phyloP scores from a whole-genome alignment of 495 filamentous ascomycete species.

The Talaromyces liani region DNA sequence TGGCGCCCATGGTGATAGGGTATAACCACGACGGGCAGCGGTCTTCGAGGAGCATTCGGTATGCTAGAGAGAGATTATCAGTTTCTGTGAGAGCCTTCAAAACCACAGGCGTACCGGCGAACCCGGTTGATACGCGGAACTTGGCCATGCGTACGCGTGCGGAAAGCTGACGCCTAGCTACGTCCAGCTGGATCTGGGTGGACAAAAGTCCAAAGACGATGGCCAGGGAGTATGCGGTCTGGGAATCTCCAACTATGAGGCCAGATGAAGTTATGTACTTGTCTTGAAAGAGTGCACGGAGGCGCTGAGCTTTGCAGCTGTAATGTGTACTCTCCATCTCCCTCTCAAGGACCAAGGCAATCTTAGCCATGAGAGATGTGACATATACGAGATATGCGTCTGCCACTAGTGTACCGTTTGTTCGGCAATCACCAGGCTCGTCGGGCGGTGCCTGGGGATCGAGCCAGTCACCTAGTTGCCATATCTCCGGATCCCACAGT shows the following conservation, averaged over 20 bases:
- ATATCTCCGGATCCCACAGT: constrained; percentile 28
- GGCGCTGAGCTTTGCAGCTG: constrained; percentile 12
- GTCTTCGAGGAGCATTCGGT: constrained; percentile 35
- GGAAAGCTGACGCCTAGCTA: constrained; percentile 26
- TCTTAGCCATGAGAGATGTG: constrained; percentile 26
- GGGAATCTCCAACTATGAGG: constrained; percentile 36
- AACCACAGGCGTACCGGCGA: constrained; percentile 47
- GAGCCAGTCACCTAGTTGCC: constrained; percentile 48
- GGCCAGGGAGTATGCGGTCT: constrained; percentile 39
- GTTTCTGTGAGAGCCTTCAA: constrained; percentile 33
- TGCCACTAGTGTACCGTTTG: constrained; percentile 36
- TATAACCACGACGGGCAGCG: constrained; percentile 44
- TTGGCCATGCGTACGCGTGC: constrained; percentile 27
- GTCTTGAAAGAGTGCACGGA: constrained; percentile 29
- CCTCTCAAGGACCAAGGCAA: constrained; percentile 19
- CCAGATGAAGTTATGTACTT: constrained; percentile 38
- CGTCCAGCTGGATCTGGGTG: constrained; percentile 21
- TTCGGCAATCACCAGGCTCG: constrained; percentile 32
- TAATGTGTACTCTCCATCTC: constrained; percentile 21
- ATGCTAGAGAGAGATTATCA: constrained; percentile 23
- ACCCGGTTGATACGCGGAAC: constrained; percentile 47
- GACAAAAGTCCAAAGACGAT: constrained; percentile 36
- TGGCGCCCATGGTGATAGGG: constrained; percentile 44
- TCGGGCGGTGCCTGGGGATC: constrained; percentile 42
- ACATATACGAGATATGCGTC: constrained; percentile 48